Evolutionary conservation across 768 basidiomycete species (phyloP).

Genomic region (Boletus sp.): DNA sequence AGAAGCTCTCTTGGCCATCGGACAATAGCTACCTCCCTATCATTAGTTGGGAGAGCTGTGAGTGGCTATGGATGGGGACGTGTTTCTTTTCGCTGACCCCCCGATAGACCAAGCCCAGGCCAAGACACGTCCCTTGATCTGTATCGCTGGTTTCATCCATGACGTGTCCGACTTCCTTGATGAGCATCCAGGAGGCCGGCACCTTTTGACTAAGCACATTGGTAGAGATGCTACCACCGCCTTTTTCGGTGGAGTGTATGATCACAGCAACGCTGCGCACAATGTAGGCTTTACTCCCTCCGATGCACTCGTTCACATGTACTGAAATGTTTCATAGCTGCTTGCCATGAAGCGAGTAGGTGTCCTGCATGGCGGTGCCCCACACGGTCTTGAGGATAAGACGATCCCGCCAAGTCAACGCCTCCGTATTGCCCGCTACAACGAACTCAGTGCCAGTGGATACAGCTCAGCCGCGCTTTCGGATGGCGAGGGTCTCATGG

Average conservation of each 20-base stretch:
- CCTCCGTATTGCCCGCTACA: conserved; percentile 64
- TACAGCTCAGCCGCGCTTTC: conserved; percentile 55
- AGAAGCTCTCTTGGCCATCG: conserved; percentile 74
- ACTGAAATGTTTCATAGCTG: conserved; percentile 13
- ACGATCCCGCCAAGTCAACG: conserved; percentile 70
- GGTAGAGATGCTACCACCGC: conserved; percentile 91
- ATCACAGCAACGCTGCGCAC: conserved; percentile 86
- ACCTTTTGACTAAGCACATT: conserved; percentile 77
- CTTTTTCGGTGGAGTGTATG: conserved; percentile 91
- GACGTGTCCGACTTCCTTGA: conserved; percentile 82
- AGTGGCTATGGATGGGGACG: conserved; percentile 21
- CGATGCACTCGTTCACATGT: neutral
- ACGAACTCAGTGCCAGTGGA: conserved; percentile 47
- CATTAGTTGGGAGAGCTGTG: conserved; percentile 84
- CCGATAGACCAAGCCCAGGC: conserved; percentile 72
- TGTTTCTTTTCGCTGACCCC: neutral
- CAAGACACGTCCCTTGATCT: conserved; percentile 73
- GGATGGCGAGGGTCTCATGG: conserved; percentile 52
- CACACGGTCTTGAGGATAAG: conserved; percentile 58
- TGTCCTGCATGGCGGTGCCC: conserved; percentile 48
- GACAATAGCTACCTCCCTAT: conserved; percentile 74
- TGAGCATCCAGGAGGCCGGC: conserved; percentile 89
- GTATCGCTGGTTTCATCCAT: conserved; percentile 91
- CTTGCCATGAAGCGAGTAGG: conserved; percentile 56
- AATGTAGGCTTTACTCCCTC: conserved; percentile 46